Evolutionary conservation across 371 early-diverging fungal genomes (phyloP).

Genomic region (Mortierella sp.): DNA sequence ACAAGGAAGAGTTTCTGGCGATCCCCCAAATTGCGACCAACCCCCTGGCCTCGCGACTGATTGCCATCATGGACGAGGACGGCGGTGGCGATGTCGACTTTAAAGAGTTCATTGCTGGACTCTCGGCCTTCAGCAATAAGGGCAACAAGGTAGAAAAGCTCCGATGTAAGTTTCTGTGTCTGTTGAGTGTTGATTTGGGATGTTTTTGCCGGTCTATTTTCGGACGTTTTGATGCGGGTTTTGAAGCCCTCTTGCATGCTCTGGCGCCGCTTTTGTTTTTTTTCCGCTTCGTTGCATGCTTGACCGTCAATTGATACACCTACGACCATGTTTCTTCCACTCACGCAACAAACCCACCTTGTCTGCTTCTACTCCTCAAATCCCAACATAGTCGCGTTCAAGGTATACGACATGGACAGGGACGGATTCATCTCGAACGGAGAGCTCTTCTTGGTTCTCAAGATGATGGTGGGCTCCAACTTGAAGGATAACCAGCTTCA

Average conservation of each 20-base stretch:
- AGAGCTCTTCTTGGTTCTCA: slow-evolving; percentile 95
- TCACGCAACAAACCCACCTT: background rate
- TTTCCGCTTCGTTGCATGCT: background rate
- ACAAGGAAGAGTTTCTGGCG: slow-evolving; percentile 95
- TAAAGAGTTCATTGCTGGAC: slow-evolving; percentile 95
- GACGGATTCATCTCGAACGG: slow-evolving; percentile 98
- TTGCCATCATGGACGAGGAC: slow-evolving; percentile 97
- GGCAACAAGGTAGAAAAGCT: slow-evolving; percentile 95
- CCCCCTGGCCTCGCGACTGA: slow-evolving; percentile 94
- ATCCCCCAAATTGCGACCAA: slow-evolving; percentile 97
- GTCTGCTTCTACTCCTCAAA: background rate
- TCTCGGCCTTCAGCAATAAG: slow-evolving; percentile 93
- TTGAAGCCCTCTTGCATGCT: background rate
- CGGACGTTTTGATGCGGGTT: background rate
- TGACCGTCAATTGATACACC: background rate
- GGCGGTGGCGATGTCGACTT: slow-evolving; percentile 98
- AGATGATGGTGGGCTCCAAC: slow-evolving; percentile 98
- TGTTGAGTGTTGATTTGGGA: background rate
- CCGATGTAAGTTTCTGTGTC: slow-evolving; percentile 73
- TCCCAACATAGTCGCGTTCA: slow-evolving; percentile 87
- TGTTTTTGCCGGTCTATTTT: background rate
- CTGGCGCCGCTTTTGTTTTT: background rate
- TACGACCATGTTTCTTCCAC: background rate
- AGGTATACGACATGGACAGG: slow-evolving; percentile 99
- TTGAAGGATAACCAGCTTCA: slow-evolving; percentile 95